These are phyloP conservation scores for Eimeria maxima DNA, from an alignment of 169 alveolate species.

Conservation along the genomic window DNA sequence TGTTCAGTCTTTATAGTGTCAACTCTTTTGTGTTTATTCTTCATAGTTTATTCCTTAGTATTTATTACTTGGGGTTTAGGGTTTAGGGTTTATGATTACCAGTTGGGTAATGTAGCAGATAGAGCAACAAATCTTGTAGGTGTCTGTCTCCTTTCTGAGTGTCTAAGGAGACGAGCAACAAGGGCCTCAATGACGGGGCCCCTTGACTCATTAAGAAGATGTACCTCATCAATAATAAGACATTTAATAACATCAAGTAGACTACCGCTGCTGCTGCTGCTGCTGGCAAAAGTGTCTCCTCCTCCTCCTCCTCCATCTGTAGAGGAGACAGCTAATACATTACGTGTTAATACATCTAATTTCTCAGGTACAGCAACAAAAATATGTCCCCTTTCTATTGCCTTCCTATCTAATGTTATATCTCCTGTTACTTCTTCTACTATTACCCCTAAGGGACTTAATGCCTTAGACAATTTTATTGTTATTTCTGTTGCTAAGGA, in stretches of 20 bases:
- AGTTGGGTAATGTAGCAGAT: conserved; percentile 99
- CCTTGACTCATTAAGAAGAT: conserved; percentile 98
- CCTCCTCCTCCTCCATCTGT: conserved; percentile 92
- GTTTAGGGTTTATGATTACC: conserved; percentile 78
- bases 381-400: conserved; percentile 97
- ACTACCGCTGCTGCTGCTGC: not conserved
- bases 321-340: conserved; percentile 94
- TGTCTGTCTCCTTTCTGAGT: conserved; percentile 89
- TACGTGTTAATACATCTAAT: conserved; percentile 99
- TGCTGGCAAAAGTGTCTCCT: conserved; percentile 88
- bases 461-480: conserved; percentile 29
- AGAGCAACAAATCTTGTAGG: conserved; percentile 96
- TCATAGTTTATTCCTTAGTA: no score
- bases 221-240: conserved; percentile 90
- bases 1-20: no score
- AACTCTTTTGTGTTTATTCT: no score
- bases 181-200: conserved; percentile 99
- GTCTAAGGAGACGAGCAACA: conserved; percentile 98
- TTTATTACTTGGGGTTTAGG: not conserved
- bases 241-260: conserved; percentile 67
- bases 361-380: conserved; percentile 99
- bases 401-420: conserved; percentile 89
- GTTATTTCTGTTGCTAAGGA: conserved; percentile 91
- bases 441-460: conserved; percentile 15
- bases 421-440: conserved; percentile 80